A percentile compares a stretch with the other conserved stretches of the same genome.
Conservation (phyloP, 129 eudicot genomes). For the Chrysanthemum seticuspe region DNA sequence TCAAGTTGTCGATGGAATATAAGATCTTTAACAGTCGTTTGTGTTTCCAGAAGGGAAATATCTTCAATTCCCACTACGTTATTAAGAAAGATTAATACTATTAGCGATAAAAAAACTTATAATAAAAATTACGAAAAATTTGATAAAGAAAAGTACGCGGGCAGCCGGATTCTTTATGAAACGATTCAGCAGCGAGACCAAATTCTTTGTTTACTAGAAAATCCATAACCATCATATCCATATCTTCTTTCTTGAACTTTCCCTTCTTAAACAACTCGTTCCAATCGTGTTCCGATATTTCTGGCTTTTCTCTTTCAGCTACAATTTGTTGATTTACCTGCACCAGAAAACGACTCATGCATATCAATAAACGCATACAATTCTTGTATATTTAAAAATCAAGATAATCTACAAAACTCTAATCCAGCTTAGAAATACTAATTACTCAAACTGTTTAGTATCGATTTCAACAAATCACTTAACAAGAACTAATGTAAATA, state of each 20-base stretch:
- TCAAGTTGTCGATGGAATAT: background rate
- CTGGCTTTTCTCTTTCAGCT: too few species aligned
- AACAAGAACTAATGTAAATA: too few species aligned
- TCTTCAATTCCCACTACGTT: slow-evolving; percentile 4
- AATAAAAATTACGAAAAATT: background rate
- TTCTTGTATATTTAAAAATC: too few species aligned
- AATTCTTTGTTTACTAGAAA: slow-evolving; percentile 10
- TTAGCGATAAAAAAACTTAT: background rate
- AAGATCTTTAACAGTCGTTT: background rate
- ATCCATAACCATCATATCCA: slow-evolving; percentile 19
- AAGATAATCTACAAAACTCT: too few species aligned
- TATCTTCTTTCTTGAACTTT: slow-evolving; percentile 8
- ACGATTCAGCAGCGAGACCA: background rate
- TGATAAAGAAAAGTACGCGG: background rate
- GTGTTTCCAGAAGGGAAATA: background rate
- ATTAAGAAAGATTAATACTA: background rate
- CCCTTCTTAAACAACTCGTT: background rate
- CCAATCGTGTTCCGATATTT: slow-evolving; percentile 2
- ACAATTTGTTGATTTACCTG: too few species aligned
- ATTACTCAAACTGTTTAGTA: too few species aligned
- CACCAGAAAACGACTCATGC: too few species aligned
- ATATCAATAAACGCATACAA: too few species aligned
- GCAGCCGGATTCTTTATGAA: slow-evolving; percentile 11
- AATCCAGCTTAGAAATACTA: too few species aligned
- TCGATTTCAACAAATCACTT: too few species aligned